These are phyloP conservation scores for Panicum miliaceum DNA, from an alignment of 176 grass and related monocot species.

Conservation along the genomic window DNA sequence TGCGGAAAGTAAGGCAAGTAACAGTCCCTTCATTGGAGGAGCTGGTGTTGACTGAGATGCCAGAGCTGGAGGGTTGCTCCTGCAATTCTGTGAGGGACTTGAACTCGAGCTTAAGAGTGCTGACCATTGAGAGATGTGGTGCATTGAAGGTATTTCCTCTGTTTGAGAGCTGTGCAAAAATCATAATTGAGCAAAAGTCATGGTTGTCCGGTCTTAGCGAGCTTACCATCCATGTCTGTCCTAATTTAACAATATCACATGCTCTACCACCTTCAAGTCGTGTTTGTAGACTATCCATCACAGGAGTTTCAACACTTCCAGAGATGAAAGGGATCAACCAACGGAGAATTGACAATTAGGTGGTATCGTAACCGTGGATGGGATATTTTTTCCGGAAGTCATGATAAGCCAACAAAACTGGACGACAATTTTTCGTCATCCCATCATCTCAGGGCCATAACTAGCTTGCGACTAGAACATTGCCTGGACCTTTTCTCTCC, in stretches of 20 bases:
- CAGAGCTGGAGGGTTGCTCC: constrained; percentile 9
- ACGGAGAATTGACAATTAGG: not conserved
- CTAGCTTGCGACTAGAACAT: not conserved
- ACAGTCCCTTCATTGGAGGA: constrained; percentile 38
- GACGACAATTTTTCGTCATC: constrained; percentile 12
- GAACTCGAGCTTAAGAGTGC: constrained; percentile 34
- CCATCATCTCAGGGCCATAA: constrained; percentile 5
- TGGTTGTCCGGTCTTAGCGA: constrained; percentile 9
- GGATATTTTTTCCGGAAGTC: too few species aligned
- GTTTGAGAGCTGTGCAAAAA: not conserved
- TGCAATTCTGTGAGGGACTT: not conserved
- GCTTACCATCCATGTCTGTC: constrained; percentile 13
- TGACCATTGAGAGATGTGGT: not conserved
- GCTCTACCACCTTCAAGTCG: constrained; percentile 30
- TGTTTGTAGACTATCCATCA: not conserved
- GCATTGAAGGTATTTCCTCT: constrained; percentile 12
- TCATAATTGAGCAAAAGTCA: not conserved
- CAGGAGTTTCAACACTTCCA: not conserved
- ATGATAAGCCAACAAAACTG: not conserved
- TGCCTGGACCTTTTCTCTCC: constrained; percentile 1
- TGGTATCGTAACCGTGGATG: too few species aligned
- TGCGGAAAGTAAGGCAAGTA: not conserved
- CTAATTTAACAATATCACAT: not conserved
- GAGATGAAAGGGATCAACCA: fast-evolving
- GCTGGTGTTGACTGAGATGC: constrained; percentile 23